Percentiles rank a stretch among this genome's conserved stretches.
phyloP scores from a whole-genome alignment of 2,329 filamentous ascomycete species.

The Alternaria sp. region DNA sequence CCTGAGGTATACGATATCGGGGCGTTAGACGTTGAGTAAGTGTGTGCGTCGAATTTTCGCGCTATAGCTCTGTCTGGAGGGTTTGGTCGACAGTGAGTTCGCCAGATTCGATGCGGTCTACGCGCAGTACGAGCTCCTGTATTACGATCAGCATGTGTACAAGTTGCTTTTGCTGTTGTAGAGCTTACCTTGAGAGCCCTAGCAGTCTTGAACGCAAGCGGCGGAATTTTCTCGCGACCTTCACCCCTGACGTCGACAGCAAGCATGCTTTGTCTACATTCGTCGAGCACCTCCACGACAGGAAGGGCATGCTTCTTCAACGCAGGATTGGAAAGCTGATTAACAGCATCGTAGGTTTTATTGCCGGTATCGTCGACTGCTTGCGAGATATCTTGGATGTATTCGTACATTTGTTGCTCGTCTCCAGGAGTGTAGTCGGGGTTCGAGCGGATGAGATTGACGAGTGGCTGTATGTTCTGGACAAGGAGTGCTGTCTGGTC shows the following conservation, averaged over 20 bases:
- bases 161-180: background rate
- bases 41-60: background rate
- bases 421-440: constrained; percentile 42
- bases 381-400: constrained; percentile 74
- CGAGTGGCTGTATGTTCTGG: constrained; percentile 81
- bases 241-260: constrained; percentile 69
- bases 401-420: constrained; percentile 65
- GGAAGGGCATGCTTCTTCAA: constrained; percentile 61
- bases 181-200: constrained; percentile 73
- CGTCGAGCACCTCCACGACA: constrained; percentile 65
- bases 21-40: constrained; percentile 6
- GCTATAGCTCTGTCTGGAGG: constrained; percentile 45
- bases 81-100: constrained; percentile 49
- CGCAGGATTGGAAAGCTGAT: constrained; percentile 59
- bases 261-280: constrained; percentile 71
- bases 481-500: constrained; percentile 82
- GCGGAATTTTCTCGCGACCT: constrained; percentile 72
- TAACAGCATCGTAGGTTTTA: constrained; percentile 65
- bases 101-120: constrained; percentile 53
- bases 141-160: constrained; percentile 21
- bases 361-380: constrained; percentile 75
- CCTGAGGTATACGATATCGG: background rate
- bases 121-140: constrained; percentile 54
- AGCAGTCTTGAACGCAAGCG: constrained; percentile 86
- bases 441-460: constrained; percentile 68